Conservation (phyloP, 208 protist species). For the Acanthamoeba healyi region DNA sequence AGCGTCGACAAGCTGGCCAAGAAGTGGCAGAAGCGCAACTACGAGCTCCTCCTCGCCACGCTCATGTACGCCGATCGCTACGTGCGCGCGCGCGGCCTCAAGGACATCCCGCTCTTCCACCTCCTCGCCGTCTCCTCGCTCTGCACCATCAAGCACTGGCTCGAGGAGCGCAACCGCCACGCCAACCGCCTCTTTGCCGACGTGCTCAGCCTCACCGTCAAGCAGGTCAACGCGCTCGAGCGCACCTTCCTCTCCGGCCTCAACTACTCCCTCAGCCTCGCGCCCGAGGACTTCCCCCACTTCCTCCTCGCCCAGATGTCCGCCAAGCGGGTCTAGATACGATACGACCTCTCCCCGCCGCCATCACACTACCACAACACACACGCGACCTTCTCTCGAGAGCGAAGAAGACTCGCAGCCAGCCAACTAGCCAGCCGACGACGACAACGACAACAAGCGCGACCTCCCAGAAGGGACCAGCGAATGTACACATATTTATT, state of each 20-base stretch:
- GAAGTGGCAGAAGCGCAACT: constrained; percentile 69
- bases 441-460: neutral
- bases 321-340: neutral
- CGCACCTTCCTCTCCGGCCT: constrained; percentile 62
- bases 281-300: constrained; percentile 46
- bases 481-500: constrained; percentile 45
- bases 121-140: constrained; percentile 50
- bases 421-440: neutral
- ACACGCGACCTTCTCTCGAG: neutral
- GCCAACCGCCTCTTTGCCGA: constrained; percentile 66
- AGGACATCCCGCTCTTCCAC: constrained; percentile 62
- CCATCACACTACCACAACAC: neutral
- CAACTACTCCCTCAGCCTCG: constrained; percentile 57
- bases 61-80: constrained; percentile 63
- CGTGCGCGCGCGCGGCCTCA: constrained; percentile 40
- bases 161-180: constrained; percentile 67
- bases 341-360: too few relatives aligned
- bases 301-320: constrained; percentile 60
- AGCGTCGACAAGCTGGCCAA: constrained; percentile 63
- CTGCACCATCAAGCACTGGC: constrained; percentile 65
- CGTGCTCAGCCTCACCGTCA: constrained; percentile 61
- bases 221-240: constrained; percentile 62
- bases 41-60: constrained; percentile 50
- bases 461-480: neutral
- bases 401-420: neutral